These are phyloP conservation scores for Verticillium nonalfalfae DNA, from an alignment of 2,329 filamentous ascomycete species.

Conservation along the genomic window DNA sequence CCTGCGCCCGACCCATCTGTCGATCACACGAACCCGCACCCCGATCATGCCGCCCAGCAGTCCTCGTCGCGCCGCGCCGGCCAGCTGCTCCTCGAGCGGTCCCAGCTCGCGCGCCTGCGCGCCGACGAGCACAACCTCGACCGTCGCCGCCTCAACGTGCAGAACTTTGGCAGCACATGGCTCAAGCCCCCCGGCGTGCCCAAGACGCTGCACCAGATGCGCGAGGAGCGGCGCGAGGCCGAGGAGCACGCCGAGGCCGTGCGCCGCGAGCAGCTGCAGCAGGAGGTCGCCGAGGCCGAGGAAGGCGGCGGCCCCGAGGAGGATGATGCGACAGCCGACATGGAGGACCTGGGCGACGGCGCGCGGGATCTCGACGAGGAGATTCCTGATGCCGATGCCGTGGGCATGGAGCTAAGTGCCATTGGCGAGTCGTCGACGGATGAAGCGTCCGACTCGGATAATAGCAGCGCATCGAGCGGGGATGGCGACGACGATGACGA, in stretches of 20 bases:
- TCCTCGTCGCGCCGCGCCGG: slow-evolving; percentile 23
- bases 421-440: slow-evolving; percentile 14
- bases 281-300: slow-evolving; percentile 68
- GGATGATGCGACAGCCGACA: slow-evolving; percentile 36
- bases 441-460: slow-evolving; percentile 33
- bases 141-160: slow-evolving; percentile 72
- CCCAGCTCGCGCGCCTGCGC: slow-evolving; percentile 62
- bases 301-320: slow-evolving; percentile 18
- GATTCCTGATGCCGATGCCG: slow-evolving; percentile 59
- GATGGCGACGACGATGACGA: slow-evolving; percentile 25
- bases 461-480: slow-evolving; percentile 11
- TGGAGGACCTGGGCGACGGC: slow-evolving; percentile 43
- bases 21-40: slow-evolving; percentile 14
- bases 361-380: slow-evolving; percentile 63
- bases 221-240: slow-evolving; percentile 82
- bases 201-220: slow-evolving; percentile 86
- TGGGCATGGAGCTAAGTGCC: slow-evolving; percentile 38
- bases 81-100: slow-evolving; percentile 45
- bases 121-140: slow-evolving; percentile 73
- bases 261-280: slow-evolving; percentile 61
- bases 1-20: slow-evolving; percentile 25
- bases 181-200: slow-evolving; percentile 79
- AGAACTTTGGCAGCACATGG: slow-evolving; percentile 85
- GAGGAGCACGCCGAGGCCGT: slow-evolving; percentile 77
- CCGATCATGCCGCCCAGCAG: slow-evolving; percentile 14